Percentiles rank a stretch among this genome's conserved stretches.
These are phyloP conservation scores for Delphinella strobiligena DNA, from an alignment of 2,329 filamentous ascomycete genomes.

Conservation along the genomic window DNA sequence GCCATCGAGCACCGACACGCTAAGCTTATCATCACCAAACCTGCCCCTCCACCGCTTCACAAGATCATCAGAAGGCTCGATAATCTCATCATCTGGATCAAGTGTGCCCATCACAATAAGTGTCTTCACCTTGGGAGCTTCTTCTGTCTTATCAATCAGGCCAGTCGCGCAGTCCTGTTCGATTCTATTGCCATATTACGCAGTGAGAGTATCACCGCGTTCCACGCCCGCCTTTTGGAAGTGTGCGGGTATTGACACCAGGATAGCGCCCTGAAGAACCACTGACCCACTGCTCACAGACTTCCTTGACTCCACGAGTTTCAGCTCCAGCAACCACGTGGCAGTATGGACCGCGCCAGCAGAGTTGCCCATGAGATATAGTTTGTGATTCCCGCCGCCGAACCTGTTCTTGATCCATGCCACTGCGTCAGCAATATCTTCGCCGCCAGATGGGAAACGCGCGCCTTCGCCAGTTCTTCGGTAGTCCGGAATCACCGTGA, in stretches of 20 bases:
- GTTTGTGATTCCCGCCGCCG: constrained; percentile 15
- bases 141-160: constrained; percentile 3
- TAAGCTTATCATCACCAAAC: constrained; percentile 9
- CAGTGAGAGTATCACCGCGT: constrained; percentile 10
- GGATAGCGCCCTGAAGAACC: constrained; percentile 13
- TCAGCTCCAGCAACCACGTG: constrained; percentile 24
- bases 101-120: constrained; percentile 15
- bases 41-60: constrained; percentile 13
- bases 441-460: constrained; percentile 28
- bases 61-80: constrained; percentile 14
- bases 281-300: constrained; percentile 10
- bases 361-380: constrained; percentile 30
- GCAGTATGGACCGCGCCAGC: constrained; percentile 27
- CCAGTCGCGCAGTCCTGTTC: constrained; percentile 13
- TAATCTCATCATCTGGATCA: constrained; percentile 17
- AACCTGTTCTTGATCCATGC: constrained; percentile 22
- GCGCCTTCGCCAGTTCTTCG: constrained; percentile 28
- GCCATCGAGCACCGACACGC: constrained; percentile 14
- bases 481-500: constrained; percentile 26
- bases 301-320: constrained; percentile 12
- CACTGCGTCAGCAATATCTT: constrained; percentile 25
- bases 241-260: constrained; percentile 16
- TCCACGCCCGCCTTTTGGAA: constrained; percentile 10
- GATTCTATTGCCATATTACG: constrained; percentile 14
- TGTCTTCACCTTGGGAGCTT: constrained; percentile 7